Base-by-base conservation (phyloP, 2,329 filamentous ascomycete genomes). In the Trichoderma arundinaceum region DNA sequence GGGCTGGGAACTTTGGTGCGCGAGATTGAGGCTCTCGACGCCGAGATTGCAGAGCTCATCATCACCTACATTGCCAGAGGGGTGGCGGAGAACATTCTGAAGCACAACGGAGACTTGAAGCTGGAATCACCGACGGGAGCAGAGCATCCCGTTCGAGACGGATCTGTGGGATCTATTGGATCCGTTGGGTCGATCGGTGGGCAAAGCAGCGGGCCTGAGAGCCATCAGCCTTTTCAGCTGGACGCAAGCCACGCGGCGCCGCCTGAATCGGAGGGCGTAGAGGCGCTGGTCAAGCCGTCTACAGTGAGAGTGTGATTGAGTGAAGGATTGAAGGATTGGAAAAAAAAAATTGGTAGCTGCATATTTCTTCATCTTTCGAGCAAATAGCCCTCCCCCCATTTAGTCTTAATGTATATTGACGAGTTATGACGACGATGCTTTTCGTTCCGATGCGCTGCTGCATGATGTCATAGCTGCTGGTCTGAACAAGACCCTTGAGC, bases 11-110 rank as follows among this genome's bases (percentile, higher is more conserved):
- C 67, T 9, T 69, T 78, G 65, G 69, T 73, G 19, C 64, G 71
- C 28, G 67, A 58, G 3, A 72, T 79, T 19, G 49, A 68, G 41
- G 70, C 74, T 9, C 67, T 69, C 15, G 76, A 79, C 60, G 71
- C 56, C 4, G 69, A 71, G 39, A 33, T 77, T 28, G 63, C 67
- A 8, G 54, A 61, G 3, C 60, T 71, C 9, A 67, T 79, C 38
- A 66, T 68, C 32, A 70, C 57, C 28, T 65, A 71, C 19, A 68
- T 71, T 32, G 69, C 68, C 4, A 67, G 64, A 7, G 64, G 69
- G 9, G 64, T 63, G 7, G 70, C 62, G 32, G 49, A 66, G 9
- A 59, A 19, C 15, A 38, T 76, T 9, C 49, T 71, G 57, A 60
- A 33, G 8, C 59, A 66, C 63, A 57, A 69, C 32, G 17, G 62